A percentile compares a stretch with the other conserved stretches of the same genome.
Conservation (phyloP, 805 yeast genomes). For the Hanseniaspora meyeri region DNA sequence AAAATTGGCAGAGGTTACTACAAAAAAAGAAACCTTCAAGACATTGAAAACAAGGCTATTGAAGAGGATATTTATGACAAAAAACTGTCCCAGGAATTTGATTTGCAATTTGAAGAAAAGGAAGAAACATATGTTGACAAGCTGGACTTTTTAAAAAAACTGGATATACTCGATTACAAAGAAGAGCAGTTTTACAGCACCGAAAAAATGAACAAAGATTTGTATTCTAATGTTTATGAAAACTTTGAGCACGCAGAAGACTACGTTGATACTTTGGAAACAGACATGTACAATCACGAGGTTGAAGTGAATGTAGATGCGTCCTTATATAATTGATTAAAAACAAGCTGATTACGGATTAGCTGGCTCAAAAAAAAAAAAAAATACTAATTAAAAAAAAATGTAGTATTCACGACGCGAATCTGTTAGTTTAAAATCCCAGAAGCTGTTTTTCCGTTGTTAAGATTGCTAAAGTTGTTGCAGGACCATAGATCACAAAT, state of each 20-base stretch:
- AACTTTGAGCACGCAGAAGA: neutral
- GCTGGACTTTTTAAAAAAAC: neutral
- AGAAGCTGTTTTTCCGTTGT: no score
- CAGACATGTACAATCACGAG: neutral
- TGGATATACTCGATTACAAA: neutral
- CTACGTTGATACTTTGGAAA: neutral
- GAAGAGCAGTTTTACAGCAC: neutral
- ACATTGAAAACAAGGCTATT: neutral
- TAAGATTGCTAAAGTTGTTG: no score
- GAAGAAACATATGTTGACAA: neutral
- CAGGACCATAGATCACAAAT: neutral
- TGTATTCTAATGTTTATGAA: neutral
- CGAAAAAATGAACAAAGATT: neutral
- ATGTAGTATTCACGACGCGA: neutral
- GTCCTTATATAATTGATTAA: neutral
- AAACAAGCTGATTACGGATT: neutral
- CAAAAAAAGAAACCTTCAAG: neutral
- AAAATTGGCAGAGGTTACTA: slow-evolving; percentile 4
- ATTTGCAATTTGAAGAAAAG: neutral
- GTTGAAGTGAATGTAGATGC: neutral
- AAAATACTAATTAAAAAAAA: no score
- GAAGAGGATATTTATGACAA: neutral
- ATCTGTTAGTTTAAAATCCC: no score
- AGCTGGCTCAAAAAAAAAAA: no score
- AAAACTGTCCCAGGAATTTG: neutral